Conservation (phyloP, 192 early-diverging fungal species). For the Entomortierella lignicola region DNA sequence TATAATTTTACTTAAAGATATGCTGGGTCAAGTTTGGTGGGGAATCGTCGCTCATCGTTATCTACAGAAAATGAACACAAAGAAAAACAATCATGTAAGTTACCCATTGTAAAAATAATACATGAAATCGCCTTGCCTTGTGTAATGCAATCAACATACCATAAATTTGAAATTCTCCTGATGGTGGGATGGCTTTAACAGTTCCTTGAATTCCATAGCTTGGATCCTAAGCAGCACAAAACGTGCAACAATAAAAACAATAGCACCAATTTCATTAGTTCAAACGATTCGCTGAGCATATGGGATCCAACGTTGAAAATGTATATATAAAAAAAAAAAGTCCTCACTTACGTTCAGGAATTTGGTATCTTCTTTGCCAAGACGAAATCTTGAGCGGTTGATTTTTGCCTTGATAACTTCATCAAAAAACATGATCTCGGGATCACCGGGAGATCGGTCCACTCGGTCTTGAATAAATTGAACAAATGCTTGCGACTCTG, state of each 20-base stretch:
- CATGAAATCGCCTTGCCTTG: not conserved
- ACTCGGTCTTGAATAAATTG: constrained; percentile 83
- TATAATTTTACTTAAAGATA: not conserved
- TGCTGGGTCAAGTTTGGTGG: constrained; percentile 9
- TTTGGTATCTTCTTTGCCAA: constrained; percentile 75
- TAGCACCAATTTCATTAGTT: too few species aligned
- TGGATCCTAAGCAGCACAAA: constrained; percentile 49
- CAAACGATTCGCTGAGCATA: too few species aligned
- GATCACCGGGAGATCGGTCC: constrained; percentile 69
- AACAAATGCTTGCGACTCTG: constrained; percentile 81
- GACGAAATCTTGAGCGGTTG: constrained; percentile 78
- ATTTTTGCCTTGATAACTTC: constrained; percentile 84
- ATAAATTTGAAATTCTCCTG: constrained; percentile 24
- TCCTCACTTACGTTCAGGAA: constrained; percentile 62
- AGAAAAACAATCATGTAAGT: too few species aligned
- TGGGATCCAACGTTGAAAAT: too few species aligned
- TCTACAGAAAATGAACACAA: not conserved
- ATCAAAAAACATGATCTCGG: constrained; percentile 84
- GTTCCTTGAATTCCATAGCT: constrained; percentile 50
- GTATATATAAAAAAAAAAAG: too few species aligned
- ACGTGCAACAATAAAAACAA: too few species aligned
- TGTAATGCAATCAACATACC: constrained; percentile 17
- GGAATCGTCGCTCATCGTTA: constrained; percentile 17
- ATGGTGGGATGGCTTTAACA: constrained; percentile 34
- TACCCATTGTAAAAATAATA: too few species aligned